Conservation (phyloP, 2,329 filamentous ascomycete species). For the Diaporthe capsici region DNA sequence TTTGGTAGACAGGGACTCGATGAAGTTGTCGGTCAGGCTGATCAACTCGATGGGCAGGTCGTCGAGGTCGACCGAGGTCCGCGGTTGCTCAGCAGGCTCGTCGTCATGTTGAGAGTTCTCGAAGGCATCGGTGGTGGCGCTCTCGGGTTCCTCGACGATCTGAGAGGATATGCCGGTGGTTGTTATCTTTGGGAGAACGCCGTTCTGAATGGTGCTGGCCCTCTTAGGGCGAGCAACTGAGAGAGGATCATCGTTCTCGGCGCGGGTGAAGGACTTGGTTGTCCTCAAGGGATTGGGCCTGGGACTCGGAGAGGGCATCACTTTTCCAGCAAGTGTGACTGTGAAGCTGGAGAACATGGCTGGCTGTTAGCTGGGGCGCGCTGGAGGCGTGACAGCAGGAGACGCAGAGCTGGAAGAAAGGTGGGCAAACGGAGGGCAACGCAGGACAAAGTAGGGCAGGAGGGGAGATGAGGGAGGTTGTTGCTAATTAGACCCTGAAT, state of each 20-base stretch:
- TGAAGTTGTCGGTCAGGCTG: slow-evolving; percentile 92
- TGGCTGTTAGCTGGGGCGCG: slow-evolving; percentile 40
- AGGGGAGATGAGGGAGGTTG: neutral
- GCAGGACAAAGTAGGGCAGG: no score
- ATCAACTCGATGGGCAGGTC: slow-evolving; percentile 95
- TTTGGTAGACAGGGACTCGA: slow-evolving; percentile 90
- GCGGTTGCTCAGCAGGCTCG: slow-evolving; percentile 61
- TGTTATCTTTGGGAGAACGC: slow-evolving; percentile 47
- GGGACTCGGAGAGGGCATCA: slow-evolving; percentile 36
- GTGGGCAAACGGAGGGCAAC: slow-evolving; percentile 5
- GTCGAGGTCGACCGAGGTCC: slow-evolving; percentile 80
- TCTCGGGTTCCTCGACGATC: slow-evolving; percentile 47
- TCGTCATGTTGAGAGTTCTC: slow-evolving; percentile 62
- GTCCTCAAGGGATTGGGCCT: slow-evolving; percentile 48
- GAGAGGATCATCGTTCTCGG: slow-evolving; percentile 38
- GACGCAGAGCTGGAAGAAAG: slow-evolving; percentile 29
- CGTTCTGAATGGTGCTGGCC: slow-evolving; percentile 63
- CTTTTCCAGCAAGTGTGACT: slow-evolving; percentile 40
- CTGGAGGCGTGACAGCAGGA: neutral
- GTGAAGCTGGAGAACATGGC: slow-evolving; percentile 50
- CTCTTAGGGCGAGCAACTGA: slow-evolving; percentile 54
- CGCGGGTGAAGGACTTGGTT: slow-evolving; percentile 47
- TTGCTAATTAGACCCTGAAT: neutral
- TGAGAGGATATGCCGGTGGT: slow-evolving; percentile 31
- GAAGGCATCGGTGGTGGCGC: slow-evolving; percentile 60